A percentile compares a stretch with the other conserved stretches of the same genome.
Evolutionary conservation across 2,329 filamentous ascomycete species (phyloP).

Genomic region (Colletotrichum coccodes): DNA sequence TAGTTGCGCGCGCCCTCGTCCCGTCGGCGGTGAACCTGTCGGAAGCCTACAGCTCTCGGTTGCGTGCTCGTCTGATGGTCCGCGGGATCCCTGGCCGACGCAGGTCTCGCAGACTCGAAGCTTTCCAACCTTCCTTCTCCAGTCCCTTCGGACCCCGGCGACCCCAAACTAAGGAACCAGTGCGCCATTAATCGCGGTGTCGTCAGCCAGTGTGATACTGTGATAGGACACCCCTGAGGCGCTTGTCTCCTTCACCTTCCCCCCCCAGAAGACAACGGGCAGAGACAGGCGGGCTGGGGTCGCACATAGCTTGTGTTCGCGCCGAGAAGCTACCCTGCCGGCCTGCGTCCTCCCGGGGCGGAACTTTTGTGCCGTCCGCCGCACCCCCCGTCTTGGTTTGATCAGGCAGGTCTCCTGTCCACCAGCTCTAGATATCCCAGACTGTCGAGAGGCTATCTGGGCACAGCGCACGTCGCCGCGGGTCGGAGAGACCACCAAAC

Average conservation of each 20-base stretch:
- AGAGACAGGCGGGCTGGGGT: background rate
- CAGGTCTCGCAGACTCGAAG: background rate
- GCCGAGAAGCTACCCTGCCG: background rate
- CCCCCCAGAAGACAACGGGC: background rate
- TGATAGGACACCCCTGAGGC: too few species aligned
- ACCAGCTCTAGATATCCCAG: background rate
- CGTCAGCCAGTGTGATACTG: background rate
- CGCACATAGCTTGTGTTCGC: background rate
- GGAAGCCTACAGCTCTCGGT: background rate
- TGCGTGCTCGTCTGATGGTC: slow-evolving; percentile 22
- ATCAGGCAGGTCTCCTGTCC: slow-evolving; percentile 25
- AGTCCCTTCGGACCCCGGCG: background rate
- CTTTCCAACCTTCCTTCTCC: slow-evolving; percentile 1
- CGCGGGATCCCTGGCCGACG: background rate
- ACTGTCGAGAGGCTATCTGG: background rate
- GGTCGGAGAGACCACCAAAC: slow-evolving; percentile 19
- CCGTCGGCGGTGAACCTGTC: slow-evolving; percentile 6
- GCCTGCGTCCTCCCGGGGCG: background rate
- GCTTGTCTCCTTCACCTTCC: background rate
- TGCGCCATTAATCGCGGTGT: slow-evolving; percentile 11
- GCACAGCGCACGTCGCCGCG: slow-evolving; percentile 3
- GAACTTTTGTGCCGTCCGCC: slow-evolving; percentile 14
- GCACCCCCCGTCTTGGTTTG: slow-evolving; percentile 3
- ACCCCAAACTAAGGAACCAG: background rate
- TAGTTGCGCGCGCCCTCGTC: background rate